A percentile compares a stretch with the other conserved stretches of the same genome.
Evolutionary conservation across 768 basidiomycete species (phyloP).

Genomic region (Mycena indigotica): DNA sequence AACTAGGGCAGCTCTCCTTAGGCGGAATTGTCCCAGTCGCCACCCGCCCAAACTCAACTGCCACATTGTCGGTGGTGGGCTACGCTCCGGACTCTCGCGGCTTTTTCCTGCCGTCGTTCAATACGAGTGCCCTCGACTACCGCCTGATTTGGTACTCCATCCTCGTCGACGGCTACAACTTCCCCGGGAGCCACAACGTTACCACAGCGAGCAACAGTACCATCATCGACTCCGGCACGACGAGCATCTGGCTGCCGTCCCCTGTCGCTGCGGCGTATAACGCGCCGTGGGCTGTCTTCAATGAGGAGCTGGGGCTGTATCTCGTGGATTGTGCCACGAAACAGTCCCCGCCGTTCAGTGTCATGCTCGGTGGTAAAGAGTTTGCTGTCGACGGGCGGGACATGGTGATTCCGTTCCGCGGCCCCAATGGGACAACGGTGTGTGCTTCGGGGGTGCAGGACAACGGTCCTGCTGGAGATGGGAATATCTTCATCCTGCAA

Average conservation of each 20-base stretch:
- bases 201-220: conserved; percentile 12
- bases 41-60: conserved; percentile 2
- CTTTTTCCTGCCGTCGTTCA: conserved; percentile 11
- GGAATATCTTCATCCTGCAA: conserved; percentile 1
- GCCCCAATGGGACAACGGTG: conserved; percentile 5
- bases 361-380: conserved; percentile 17
- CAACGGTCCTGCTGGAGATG: conserved; percentile 13
- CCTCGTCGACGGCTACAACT: conserved; percentile 20
- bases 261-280: conserved; percentile 21
- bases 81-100: conserved; percentile 10
- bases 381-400: conserved; percentile 22
- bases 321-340: conserved; percentile 18
- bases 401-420: conserved; percentile 12
- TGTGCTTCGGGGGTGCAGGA: conserved; percentile 17
- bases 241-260: conserved; percentile 22
- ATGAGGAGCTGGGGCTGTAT: conserved; percentile 11
- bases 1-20: conserved; percentile 23
- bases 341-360: conserved; percentile 21
- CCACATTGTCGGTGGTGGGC: conserved; percentile 20
- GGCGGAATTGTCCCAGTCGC: conserved; percentile 25
- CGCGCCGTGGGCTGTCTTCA: conserved; percentile 12
- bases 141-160: conserved; percentile 16
- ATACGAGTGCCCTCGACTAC: not conserved
- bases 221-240: conserved; percentile 19
- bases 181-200: conserved; percentile 14